Percentiles rank a stretch among this genome's conserved stretches.
phyloP scores from a whole-genome alignment of 2,329 filamentous ascomycete genomes.

The Knufia fluminis region DNA sequence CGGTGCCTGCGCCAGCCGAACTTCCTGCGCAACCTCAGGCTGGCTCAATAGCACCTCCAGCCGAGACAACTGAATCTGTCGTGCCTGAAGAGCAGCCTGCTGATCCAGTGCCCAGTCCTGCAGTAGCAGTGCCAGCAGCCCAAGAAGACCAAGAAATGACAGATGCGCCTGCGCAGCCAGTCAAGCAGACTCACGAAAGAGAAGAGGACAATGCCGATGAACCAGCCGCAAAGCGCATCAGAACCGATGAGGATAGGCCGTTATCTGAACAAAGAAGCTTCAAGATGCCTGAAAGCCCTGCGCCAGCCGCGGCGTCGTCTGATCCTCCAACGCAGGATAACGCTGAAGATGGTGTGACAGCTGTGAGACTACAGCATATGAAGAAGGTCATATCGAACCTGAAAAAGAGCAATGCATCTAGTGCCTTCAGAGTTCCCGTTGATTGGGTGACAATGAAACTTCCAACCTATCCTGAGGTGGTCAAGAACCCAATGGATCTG shows the following conservation, averaged over 20 bases:
- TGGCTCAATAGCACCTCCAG: conserved; percentile 3
- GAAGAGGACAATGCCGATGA: conserved; percentile 61
- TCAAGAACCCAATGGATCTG: conserved; percentile 77
- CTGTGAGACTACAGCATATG: conserved; percentile 20
- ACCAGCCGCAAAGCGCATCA: conserved; percentile 71
- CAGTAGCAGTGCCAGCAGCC: conserved; percentile 15
- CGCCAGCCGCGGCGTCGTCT: conserved; percentile 26
- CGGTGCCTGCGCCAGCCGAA: conserved; percentile 27
- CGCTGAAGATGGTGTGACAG: conserved; percentile 19
- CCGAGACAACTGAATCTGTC: not conserved
- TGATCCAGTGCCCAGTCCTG: conserved; percentile 15
- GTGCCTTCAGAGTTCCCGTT: conserved; percentile 69
- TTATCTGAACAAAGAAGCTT: conserved; percentile 32
- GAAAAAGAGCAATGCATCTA: conserved; percentile 77
- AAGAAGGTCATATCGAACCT: conserved; percentile 32
- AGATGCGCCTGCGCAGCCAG: conserved; percentile 42
- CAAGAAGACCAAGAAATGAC: conserved; percentile 42
- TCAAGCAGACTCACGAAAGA: conserved; percentile 63
- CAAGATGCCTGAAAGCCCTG: conserved; percentile 36
- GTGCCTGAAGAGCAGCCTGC: conserved; percentile 16
- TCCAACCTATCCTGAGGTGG: conserved; percentile 61
- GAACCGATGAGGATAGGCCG: conserved; percentile 49
- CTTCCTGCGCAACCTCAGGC: conserved; percentile 8
- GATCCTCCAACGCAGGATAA: conserved; percentile 16
- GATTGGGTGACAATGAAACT: conserved; percentile 65